Evolutionary conservation across 2,329 filamentous ascomycete species (phyloP).

Genomic region (Colletotrichum sp.): DNA sequence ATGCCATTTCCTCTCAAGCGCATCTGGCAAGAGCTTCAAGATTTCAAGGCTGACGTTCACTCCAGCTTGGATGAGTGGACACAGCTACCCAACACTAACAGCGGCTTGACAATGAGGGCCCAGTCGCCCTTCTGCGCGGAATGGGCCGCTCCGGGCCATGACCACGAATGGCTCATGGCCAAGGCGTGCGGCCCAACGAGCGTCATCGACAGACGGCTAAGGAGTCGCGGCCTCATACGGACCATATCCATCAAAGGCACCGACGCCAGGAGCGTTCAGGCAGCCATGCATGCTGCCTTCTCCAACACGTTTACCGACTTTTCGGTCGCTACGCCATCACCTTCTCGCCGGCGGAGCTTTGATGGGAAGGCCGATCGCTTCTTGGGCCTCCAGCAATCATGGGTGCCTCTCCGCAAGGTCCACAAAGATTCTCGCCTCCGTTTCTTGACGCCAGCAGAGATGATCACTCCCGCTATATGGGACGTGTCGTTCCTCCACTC

Average conservation of each 20-base stretch:
- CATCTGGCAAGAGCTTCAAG: conserved; percentile 56
- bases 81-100: conserved; percentile 54
- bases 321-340: not conserved
- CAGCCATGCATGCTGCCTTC: conserved; percentile 68
- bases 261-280: conserved; percentile 71
- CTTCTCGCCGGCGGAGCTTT: conserved; percentile 21
- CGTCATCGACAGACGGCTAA: conserved; percentile 72
- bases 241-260: conserved; percentile 65
- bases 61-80: conserved; percentile 57
- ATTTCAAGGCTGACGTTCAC: conserved; percentile 47
- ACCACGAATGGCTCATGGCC: conserved; percentile 68
- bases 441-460: conserved; percentile 73
- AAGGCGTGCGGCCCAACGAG: conserved; percentile 70
- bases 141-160: conserved; percentile 49
- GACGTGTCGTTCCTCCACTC: conserved; percentile 72
- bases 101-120: conserved; percentile 47
- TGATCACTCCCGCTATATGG: conserved; percentile 76
- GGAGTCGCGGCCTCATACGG: conserved; percentile 74
- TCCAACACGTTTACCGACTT: conserved; percentile 56
- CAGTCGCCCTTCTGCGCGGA: conserved; percentile 53
- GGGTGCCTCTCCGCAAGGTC: conserved; percentile 79
- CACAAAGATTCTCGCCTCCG: conserved; percentile 75
- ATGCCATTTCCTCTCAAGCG: conserved; percentile 70
- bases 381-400: conserved; percentile 68
- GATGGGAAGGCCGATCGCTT: conserved; percentile 47